Evolutionary conservation across 1,284 basidiomycete species (phyloP).

Genomic region (Trichosporon sp.): DNA sequence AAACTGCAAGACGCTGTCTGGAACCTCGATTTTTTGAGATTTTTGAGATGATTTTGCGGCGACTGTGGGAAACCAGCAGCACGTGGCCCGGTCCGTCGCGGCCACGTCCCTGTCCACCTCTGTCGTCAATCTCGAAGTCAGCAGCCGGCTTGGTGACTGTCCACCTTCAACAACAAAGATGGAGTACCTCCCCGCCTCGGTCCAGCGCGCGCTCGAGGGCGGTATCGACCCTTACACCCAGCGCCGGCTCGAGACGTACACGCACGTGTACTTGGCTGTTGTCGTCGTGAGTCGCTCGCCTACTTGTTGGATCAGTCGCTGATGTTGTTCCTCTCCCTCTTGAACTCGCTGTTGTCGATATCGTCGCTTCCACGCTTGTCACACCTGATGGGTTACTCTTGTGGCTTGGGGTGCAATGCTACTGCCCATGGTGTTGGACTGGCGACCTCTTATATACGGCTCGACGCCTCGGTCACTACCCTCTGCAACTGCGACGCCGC

Average conservation of each 20-base stretch:
- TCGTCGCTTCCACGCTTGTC: no score
- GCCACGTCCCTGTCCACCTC: background rate
- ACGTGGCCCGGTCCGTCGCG: background rate
- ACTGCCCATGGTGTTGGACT: no score
- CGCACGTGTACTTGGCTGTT: conserved; percentile 43
- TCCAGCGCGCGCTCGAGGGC: conserved; percentile 41
- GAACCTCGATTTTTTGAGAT: no score
- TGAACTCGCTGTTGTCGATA: no score
- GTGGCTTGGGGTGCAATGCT: no score
- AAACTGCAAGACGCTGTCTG: no score
- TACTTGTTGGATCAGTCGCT: background rate
- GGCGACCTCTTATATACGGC: background rate
- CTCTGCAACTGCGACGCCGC: no score
- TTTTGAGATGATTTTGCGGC: no score
- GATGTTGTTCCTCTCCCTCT: background rate
- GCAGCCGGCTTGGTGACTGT: no score
- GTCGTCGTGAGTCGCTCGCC: conserved; percentile 41
- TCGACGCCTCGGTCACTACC: no score
- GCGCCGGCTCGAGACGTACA: conserved; percentile 39
- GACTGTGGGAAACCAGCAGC: background rate
- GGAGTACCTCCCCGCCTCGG: conserved; percentile 40
- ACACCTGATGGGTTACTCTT: no score
- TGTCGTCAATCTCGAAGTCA: background rate
- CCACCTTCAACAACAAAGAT: conserved; percentile 22
- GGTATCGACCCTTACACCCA: conserved; percentile 50